These are phyloP conservation scores for Metroxylon sagu DNA, from an alignment of 176 grass and related monocot species.

Conservation along the genomic window DNA sequence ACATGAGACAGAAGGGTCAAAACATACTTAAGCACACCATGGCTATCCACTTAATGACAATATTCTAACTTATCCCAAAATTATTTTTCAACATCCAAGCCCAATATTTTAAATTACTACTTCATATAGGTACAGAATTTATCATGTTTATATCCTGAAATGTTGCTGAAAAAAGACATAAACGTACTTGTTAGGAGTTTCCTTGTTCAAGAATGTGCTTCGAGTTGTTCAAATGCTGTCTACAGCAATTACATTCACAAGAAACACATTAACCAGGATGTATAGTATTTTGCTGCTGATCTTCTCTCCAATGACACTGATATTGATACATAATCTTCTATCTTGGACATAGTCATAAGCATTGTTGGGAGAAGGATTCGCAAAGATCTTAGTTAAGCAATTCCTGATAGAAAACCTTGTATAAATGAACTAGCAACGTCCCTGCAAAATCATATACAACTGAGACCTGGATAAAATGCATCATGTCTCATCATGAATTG, in stretches of 20 bases:
- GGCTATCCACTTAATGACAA: too few relatives aligned
- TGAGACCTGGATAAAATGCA: conserved; percentile 12
- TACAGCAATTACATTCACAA: conserved; percentile 86
- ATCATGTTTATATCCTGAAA: not conserved
- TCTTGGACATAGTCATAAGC: conserved; percentile 92
- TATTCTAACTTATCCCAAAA: too few relatives aligned
- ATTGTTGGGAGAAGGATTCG: conserved; percentile 78
- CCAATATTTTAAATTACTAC: too few relatives aligned
- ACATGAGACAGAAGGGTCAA: too few relatives aligned
- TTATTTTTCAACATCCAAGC: too few relatives aligned
- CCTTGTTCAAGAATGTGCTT: conserved; percentile 62
- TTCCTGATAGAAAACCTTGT: conserved; percentile 95
- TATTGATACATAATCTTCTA: conserved; percentile 66
- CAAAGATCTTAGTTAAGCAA: conserved; percentile 78
- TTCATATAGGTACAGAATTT: too few relatives aligned
- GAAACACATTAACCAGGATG: conserved; percentile 84
- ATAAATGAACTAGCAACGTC: conserved; percentile 62
- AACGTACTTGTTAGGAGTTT: conserved; percentile 68
- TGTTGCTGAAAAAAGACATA: not conserved
- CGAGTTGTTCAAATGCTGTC: conserved; percentile 93
- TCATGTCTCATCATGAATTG: too few relatives aligned
- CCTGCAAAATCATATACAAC: conserved; percentile 40
- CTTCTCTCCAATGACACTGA: conserved; percentile 78
- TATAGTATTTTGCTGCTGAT: conserved; percentile 70
- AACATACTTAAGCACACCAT: too few relatives aligned